Percentiles rank a stretch among this genome's conserved stretches.
Evolutionary conservation across 2,329 filamentous ascomycete species (phyloP).

Genomic region (Fusarium sp.): DNA sequence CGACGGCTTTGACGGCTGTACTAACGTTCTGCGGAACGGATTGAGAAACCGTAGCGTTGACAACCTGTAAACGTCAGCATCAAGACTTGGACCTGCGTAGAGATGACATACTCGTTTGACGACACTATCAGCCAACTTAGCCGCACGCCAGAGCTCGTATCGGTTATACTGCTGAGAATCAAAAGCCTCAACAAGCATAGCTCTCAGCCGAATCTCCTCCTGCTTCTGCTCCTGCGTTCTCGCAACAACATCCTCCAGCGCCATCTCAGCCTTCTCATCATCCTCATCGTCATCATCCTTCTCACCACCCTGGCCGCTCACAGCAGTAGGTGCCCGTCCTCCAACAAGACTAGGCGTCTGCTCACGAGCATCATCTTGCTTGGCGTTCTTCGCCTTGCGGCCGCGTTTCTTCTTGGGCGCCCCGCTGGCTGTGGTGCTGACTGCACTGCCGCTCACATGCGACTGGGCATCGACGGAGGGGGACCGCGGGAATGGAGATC

Average conservation of each 20-base stretch:
- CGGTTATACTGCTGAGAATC: conserved; percentile 73
- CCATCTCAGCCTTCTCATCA: conserved; percentile 64
- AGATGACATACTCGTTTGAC: conserved; percentile 68
- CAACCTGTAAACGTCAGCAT: conserved; percentile 59
- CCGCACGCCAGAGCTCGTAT: conserved; percentile 76
- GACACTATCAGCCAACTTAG: conserved; percentile 73
- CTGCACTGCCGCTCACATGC: conserved; percentile 69
- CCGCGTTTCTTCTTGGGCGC: conserved; percentile 67
- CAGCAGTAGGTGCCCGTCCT: conserved; percentile 53
- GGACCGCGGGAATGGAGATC: conserved; percentile 68
- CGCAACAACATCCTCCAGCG: conserved; percentile 66
- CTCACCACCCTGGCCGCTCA: conserved; percentile 57
- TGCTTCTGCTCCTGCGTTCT: conserved; percentile 74
- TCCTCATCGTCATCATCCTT: conserved; percentile 65
- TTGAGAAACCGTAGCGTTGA: conserved; percentile 83
- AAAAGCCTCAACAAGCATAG: conserved; percentile 72
- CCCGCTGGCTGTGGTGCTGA: conserved; percentile 54
- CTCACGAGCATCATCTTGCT: conserved; percentile 54
- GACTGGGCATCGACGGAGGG: conserved; percentile 71
- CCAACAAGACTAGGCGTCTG: conserved; percentile 56
- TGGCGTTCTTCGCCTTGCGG: conserved; percentile 67
- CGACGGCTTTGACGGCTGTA: conserved; percentile 77
- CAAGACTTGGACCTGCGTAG: background rate
- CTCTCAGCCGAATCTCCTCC: conserved; percentile 65
- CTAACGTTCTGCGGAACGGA: conserved; percentile 79